Conservation (phyloP, 805 yeast genomes). For the Brettanomyces sp. region DNA sequence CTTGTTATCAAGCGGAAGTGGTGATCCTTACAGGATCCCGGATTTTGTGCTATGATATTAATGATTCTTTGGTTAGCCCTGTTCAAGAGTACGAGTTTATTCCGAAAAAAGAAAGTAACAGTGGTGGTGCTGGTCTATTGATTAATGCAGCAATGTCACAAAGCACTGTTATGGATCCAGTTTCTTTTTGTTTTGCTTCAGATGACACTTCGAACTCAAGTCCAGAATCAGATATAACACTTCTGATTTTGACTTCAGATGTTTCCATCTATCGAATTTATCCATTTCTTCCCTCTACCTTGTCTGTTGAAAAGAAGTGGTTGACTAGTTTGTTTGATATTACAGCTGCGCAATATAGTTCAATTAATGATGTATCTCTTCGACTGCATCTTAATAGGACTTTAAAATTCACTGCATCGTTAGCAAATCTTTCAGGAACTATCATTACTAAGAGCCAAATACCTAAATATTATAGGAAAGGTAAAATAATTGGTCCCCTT, state of each 20-base stretch:
- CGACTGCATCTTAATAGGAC: conserved; percentile 11
- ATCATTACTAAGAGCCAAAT: conserved; percentile 5
- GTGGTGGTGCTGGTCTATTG: conserved; percentile 5
- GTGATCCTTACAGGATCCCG: conserved; percentile 30
- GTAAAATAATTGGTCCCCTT: conserved; percentile 39
- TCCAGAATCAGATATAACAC: conserved; percentile 37
- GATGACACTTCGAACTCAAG: conserved; percentile 3
- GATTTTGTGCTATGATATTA: conserved; percentile 29
- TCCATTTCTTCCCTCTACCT: conserved; percentile 51
- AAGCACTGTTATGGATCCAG: conserved; percentile 22
- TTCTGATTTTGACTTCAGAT: conserved; percentile 43
- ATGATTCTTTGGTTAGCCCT: conserved; percentile 12
- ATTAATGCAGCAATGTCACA: conserved; percentile 4
- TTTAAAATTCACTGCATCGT: conserved; percentile 16
- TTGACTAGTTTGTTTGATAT: conserved; percentile 20
- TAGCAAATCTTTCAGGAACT: conserved; percentile 9
- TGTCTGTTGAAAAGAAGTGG: conserved; percentile 28
- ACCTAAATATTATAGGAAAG: conserved; percentile 12
- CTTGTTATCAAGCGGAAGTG: conserved; percentile 33
- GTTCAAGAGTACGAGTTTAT: conserved; percentile 15
- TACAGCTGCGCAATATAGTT: conserved; percentile 13
- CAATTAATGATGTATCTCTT: conserved; percentile 12
- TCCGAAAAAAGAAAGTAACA: conserved; percentile 12
- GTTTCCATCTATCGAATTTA: conserved; percentile 52
- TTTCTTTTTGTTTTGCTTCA: conserved; percentile 36